Evolutionary conservation across 2,329 filamentous ascomycete genomes (phyloP), one percentile per base, ranked within the genome.

Genomic region (Claviceps pazoutovae): DNA sequence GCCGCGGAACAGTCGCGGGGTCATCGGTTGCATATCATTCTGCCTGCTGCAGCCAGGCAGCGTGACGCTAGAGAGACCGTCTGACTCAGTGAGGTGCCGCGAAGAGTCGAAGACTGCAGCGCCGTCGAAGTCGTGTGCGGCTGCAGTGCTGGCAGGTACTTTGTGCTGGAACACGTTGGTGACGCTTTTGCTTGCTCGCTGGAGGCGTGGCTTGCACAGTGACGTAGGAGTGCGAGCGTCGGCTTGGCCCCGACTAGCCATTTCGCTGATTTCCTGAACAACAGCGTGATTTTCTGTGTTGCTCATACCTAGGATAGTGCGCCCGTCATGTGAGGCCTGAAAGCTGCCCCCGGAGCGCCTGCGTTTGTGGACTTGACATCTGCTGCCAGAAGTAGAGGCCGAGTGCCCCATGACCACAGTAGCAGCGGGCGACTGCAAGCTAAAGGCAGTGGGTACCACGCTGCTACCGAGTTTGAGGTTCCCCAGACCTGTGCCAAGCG

Each of bases 301-400:
- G 3, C 61, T 66, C 16, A 65, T 63, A 13, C 73, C 70, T 0
- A 68, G 61, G 3, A 67, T 55, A 11, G 68, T 51, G 30, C 65
- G 67, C 17, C 62, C 61, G 21, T 67, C 67, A 0, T 65, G 64
- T 7, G 68, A 53, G 9, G 71, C 61, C 39, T 70, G 67, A 1
- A 79, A 58, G 54, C 71, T 78, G 43, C 74, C 71, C 4, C 70
- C 75, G 0, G 76, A 79, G 1, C 71, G 74, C 21, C 76, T 68
- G 3, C 76, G 71, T 30, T 51, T 71, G 65, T 7, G 68, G 65
- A 45, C 66, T 63, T 52, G 64, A 66, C 30, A 61, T 50, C 57
- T 64, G 17, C 44, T 21, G 23, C 41, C 43, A 6, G 45, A 48
- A 7, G 30, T 34, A 4, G 45, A 48, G 5, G 17, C 19, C 14